Conservation (phyloP, 768 basidiomycete species). For the Leccinum boreale region DNA sequence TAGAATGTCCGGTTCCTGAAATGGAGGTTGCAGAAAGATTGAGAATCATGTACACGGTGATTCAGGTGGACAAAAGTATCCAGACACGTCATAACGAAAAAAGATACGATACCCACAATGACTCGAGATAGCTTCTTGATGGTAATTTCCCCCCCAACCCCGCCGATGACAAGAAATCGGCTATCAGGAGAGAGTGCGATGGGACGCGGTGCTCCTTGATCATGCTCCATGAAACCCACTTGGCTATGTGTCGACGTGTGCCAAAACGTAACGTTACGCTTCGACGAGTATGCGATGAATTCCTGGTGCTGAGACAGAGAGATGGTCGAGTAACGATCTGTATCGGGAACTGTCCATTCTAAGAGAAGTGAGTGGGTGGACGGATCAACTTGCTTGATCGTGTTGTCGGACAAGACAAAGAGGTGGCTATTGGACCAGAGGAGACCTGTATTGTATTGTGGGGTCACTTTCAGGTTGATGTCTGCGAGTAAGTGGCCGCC, state of each 20-base stretch:
- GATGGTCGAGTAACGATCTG: background rate
- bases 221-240: background rate
- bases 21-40: background rate
- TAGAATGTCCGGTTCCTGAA: background rate
- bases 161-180: background rate
- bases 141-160: background rate
- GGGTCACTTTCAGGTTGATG: no score
- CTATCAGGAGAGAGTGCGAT: background rate
- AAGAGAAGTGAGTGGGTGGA: background rate
- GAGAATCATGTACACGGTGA: background rate
- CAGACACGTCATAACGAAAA: background rate
- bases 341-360: background rate
- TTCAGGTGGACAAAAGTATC: background rate
- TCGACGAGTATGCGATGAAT: background rate
- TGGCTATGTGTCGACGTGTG: background rate
- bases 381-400: background rate
- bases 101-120: background rate
- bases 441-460: background rate
- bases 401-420: background rate
- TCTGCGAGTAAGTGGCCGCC: background rate
- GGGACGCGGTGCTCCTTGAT: background rate
- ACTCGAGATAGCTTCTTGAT: background rate
- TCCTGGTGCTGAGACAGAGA: background rate
- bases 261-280: background rate
- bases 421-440: background rate